These are phyloP conservation scores for Colletotrichum siamense DNA, from an alignment of 2,329 filamentous ascomycete species.

Conservation along the genomic window DNA sequence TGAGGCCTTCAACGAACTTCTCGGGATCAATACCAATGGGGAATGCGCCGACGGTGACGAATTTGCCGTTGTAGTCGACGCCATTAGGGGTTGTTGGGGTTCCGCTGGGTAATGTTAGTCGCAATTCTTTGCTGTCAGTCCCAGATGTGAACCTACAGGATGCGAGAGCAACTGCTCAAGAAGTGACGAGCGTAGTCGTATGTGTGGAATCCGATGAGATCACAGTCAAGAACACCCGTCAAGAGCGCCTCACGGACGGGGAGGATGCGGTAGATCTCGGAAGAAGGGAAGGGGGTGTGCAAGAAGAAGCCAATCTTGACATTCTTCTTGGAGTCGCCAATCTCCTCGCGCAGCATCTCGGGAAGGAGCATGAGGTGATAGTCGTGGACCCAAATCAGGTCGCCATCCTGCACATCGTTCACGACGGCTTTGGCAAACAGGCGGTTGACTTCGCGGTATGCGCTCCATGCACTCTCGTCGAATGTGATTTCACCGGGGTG, in stretches of 20 bases:
- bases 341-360: conserved; percentile 91
- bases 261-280: conserved; percentile 94
- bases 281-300: conserved; percentile 95
- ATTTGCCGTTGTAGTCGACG: conserved; percentile 87
- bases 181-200: conserved; percentile 99
- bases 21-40: conserved; percentile 98
- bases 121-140: not conserved
- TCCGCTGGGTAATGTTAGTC: conserved; percentile 42
- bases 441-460: conserved; percentile 91
- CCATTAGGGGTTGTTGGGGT: conserved; percentile 88
- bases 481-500: conserved; percentile 98
- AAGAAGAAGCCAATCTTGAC: conserved; percentile 98
- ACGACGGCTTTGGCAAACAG: conserved; percentile 89
- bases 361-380: conserved; percentile 98
- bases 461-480: conserved; percentile 92
- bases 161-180: conserved; percentile 93
- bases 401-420: conserved; percentile 88
- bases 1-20: conserved; percentile 88
- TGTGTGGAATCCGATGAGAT: conserved; percentile 96
- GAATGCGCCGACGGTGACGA: conserved; percentile 92
- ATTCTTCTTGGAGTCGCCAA: conserved; percentile 81
- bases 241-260: conserved; percentile 91
- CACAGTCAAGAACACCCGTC: conserved; percentile 87
- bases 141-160: conserved; percentile 63
- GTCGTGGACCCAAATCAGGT: conserved; percentile 97